Base-by-base conservation (phyloP, 2,329 filamentous ascomycete genomes). In the Venturia aucupariae region DNA sequence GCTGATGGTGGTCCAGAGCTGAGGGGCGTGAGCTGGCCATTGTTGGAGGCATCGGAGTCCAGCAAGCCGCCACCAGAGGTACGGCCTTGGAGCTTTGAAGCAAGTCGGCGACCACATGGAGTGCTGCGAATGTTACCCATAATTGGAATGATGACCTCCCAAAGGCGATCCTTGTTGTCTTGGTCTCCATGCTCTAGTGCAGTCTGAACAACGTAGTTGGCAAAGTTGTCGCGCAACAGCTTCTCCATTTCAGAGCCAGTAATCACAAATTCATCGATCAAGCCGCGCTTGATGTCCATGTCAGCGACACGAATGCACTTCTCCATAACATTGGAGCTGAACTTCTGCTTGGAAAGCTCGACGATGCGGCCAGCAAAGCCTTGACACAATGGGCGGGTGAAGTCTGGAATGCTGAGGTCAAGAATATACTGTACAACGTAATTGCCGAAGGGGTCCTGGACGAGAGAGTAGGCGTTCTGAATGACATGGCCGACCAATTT, bases 241-340 rank as follows among this genome's bases (percentile, higher is more conserved):
- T 88, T 88, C 71, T 97, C 92, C 67, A 97, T 88, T 77, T 96
- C 91, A 65, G 82, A 82, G 3, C 87, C 84, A 10, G 78, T 74
- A 61, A 88, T 42, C 7, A 63, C 81, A 72, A 99, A 87, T 78
- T 97, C 94, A 42, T 89, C 85, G 65, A 97, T 88, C 77, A 99
- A 87, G 75, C 87, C 82, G 70, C 91, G 88, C 73, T 89, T 92
- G 62, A 89, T 89, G 11, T 84, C 80, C 30, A 86, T 80, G 66
- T 89, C 86, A 42, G 92, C 88, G 73, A 91, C 96, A 65, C 94
- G 91, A 66, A 97, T 78, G 69, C 79, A 82, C 75, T 99, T 99
- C 80, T 99, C 94, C 68, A 99, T 93, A 65, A 99, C 94, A 71
- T 99, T 99, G 72, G 94, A 97, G 79, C 92, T 97, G 80, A 99